phyloP scores from a whole-genome alignment of 1,139 yeast genomes.

The Pichia sp. region DNA sequence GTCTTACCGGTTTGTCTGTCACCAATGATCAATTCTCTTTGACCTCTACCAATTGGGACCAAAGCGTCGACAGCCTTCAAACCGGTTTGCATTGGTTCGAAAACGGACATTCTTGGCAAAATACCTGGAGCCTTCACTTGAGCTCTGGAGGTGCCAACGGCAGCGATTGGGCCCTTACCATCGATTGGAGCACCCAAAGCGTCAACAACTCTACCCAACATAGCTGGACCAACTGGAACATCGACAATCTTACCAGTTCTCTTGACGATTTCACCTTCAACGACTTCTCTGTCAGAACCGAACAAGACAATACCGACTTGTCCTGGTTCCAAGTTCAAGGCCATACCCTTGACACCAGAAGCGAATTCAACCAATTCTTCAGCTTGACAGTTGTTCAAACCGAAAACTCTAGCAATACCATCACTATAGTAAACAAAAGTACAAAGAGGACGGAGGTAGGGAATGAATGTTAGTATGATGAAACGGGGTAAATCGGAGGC shows the following conservation, averaged over 20 bases:
- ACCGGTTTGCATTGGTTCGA: conserved; percentile 99
- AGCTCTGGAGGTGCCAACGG: conserved; percentile 85
- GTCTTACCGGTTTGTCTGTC: conserved; percentile 99
- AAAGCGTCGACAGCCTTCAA: conserved; percentile 98
- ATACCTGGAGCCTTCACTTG: conserved; percentile 99
- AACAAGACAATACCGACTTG: conserved; percentile 99
- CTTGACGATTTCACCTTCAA: conserved; percentile 99
- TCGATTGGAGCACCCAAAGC: conserved; percentile 99
- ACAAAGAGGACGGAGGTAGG: conserved; percentile 8
- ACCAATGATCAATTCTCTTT: conserved; percentile 99
- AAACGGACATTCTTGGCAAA: conserved; percentile 97
- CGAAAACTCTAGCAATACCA: conserved; percentile 99
- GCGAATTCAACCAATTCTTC: conserved; percentile 99
- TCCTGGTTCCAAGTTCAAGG: conserved; percentile 99
- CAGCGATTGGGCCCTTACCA: conserved; percentile 97
- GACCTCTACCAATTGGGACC: conserved; percentile 99
- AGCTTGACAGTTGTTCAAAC: conserved; percentile 99
- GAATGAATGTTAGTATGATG: background rate
- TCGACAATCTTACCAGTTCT: conserved; percentile 99
- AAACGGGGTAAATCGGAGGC: too few relatives aligned
- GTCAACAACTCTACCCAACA: conserved; percentile 99
- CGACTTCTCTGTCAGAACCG: conserved; percentile 98
- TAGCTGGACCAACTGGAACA: conserved; percentile 97
- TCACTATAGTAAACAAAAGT: conserved; percentile 56
- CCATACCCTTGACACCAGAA: conserved; percentile 99